phyloP scores from a whole-genome alignment of 1,284 basidiomycete species.

The Omphalotus olearius region DNA sequence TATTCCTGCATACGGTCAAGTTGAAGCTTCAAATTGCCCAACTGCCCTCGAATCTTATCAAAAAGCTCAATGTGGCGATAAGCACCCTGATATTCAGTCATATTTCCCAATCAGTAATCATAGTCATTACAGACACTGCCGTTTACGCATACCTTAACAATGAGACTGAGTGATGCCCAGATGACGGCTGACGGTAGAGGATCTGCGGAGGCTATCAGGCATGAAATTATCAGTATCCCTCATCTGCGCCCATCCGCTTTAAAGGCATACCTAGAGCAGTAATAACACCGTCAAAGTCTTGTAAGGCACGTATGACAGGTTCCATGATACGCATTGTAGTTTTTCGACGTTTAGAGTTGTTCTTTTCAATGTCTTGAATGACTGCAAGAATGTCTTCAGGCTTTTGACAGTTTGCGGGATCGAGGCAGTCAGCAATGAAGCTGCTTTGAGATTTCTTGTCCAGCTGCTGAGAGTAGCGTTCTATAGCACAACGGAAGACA shows the following conservation, averaged over 20 bases:
- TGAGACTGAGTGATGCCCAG: slow-evolving; percentile 20
- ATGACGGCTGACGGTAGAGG: slow-evolving; percentile 20
- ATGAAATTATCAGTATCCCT: not conserved
- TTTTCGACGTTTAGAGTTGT: not conserved
- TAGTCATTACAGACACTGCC: not conserved
- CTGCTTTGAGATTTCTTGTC: not conserved
- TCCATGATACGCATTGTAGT: slow-evolving; percentile 12
- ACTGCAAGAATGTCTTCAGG: slow-evolving; percentile 13
- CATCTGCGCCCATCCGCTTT: not conserved
- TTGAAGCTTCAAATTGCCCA: slow-evolving; percentile 8
- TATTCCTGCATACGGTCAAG: slow-evolving; percentile 13
- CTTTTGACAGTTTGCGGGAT: not conserved
- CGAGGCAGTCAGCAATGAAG: not conserved
- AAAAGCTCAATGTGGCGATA: slow-evolving; percentile 15
- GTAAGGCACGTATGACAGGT: slow-evolving; percentile 13
- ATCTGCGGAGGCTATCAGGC: slow-evolving; percentile 13
- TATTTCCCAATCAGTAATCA: not conserved
- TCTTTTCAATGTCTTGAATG: slow-evolving; percentile 7
- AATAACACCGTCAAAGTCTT: slow-evolving; percentile 14
- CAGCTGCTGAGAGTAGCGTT: not conserved
- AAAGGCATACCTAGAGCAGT: slow-evolving; percentile 12
- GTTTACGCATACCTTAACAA: slow-evolving; percentile 17
- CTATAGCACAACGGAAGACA: too few species aligned
- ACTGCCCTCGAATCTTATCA: slow-evolving; percentile 16
- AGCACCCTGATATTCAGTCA: slow-evolving; percentile 8